Conservation (phyloP, 176 grass and related monocot species). For the Cenchrus fungigraminus region DNA sequence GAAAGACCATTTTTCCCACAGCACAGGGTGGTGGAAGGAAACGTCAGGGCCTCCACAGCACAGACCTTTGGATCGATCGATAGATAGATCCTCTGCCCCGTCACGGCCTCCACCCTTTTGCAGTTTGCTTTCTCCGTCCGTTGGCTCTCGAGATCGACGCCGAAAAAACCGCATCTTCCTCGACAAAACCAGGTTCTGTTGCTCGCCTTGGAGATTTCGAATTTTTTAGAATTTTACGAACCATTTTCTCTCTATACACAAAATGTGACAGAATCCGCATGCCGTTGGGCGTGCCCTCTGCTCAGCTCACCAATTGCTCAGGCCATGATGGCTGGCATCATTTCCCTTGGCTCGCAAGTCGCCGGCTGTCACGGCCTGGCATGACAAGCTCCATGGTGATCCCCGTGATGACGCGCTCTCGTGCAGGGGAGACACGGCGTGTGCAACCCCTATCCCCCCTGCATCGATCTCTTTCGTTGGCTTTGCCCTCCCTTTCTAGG, state of each 20-base stretch:
- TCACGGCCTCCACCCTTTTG: not conserved
- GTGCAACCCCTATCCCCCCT: constrained; percentile 18
- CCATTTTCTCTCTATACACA: not conserved
- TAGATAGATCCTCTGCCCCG: not conserved
- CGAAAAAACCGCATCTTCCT: not conserved
- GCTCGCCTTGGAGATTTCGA: not conserved
- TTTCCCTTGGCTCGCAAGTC: constrained; percentile 39
- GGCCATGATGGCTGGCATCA: constrained; percentile 24
- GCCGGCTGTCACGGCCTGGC: constrained; percentile 27
- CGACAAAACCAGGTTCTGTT: not conserved
- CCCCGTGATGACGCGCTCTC: constrained; percentile 36
- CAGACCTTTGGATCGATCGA: not conserved
- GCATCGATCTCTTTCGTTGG: not conserved
- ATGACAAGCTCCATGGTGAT: constrained; percentile 24
- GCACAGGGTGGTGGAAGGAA: not conserved
- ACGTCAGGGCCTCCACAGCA: not conserved
- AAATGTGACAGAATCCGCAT: not conserved
- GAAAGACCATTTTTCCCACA: not conserved
- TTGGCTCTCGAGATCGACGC: not conserved
- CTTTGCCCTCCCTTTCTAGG: not conserved
- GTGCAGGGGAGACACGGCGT: constrained; percentile 39
- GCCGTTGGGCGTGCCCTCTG: not conserved
- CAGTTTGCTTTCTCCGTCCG: not conserved
- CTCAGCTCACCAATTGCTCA: not conserved
- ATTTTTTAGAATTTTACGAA: not conserved